A percentile compares a stretch with the other conserved stretches of the same genome.
Conservation (phyloP, 2,329 filamentous ascomycete species). For the Berkeleyomyces rouxiae region DNA sequence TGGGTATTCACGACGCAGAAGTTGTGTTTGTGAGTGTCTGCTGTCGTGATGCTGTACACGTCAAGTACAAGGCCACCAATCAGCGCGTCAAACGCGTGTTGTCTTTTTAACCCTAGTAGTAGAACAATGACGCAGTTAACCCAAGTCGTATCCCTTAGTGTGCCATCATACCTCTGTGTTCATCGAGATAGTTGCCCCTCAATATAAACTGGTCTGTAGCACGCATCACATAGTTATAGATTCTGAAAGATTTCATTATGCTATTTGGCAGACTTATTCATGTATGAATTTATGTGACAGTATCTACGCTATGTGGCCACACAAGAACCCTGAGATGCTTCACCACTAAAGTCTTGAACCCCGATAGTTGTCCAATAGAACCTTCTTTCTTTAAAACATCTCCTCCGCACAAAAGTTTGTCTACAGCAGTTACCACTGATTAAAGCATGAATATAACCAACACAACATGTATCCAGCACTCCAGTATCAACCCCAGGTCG, state of each 20-base stretch:
- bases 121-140: not conserved
- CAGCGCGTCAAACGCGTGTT: not conserved
- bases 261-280: too few species aligned
- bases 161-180: too few species aligned
- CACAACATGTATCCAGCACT: not conserved
- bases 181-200: too few species aligned
- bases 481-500: slow-evolving; percentile 8
- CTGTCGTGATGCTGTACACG: not conserved
- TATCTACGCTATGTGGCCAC: too few species aligned
- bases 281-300: too few species aligned
- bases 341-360: not conserved
- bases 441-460: too few species aligned
- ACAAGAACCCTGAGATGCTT: not conserved
- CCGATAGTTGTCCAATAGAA: not conserved
- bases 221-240: too few species aligned
- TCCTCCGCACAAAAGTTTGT: not conserved
- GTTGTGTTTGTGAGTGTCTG: not conserved
- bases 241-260: too few species aligned
- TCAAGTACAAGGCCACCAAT: slow-evolving; percentile 7
- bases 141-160: not conserved
- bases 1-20: not conserved
- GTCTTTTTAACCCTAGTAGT: not conserved
- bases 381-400: not conserved
- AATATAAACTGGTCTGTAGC: too few species aligned
- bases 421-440: too few species aligned